phyloP scores from a whole-genome alignment of 495 filamentous ascomycete species.

The Chaetomium cochliodes region DNA sequence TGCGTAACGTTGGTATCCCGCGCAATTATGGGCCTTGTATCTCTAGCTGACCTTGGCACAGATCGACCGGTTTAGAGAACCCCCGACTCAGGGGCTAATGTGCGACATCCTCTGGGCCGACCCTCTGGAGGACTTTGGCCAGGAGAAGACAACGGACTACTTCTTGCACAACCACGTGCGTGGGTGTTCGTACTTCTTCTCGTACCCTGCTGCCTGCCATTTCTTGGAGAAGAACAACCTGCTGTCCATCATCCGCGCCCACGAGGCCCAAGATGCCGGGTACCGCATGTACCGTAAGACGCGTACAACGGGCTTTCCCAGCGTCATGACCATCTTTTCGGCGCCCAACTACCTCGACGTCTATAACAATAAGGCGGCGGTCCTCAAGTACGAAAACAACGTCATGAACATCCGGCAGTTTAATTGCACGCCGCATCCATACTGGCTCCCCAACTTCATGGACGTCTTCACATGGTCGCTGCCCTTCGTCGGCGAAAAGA shows the following conservation, averaged over 20 bases:
- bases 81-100: conserved; percentile 96
- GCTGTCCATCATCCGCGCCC: conserved; percentile 95
- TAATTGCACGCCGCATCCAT: conserved; percentile 98
- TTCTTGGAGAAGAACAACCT: conserved; percentile 99
- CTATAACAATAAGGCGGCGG: conserved; percentile 99
- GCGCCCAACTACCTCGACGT: conserved; percentile 98
- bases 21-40: not conserved
- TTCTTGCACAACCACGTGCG: conserved; percentile 98
- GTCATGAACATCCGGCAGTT: conserved; percentile 99
- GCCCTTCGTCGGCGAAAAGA: conserved; percentile 98
- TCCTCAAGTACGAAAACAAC: conserved; percentile 99
- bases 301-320: conserved; percentile 94
- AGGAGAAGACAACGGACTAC: conserved; percentile 95
- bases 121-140: conserved; percentile 97
- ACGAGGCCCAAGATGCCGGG: conserved; percentile 97
- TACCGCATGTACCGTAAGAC: conserved; percentile 99
- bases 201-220: conserved; percentile 94
- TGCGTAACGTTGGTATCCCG: conserved; percentile 66
- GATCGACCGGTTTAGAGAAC: conserved; percentile 98
- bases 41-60: conserved; percentile 38
- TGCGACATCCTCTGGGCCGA: conserved; percentile 99
- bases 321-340: conserved; percentile 99
- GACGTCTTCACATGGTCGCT: conserved; percentile 99
- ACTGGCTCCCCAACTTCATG: conserved; percentile 99
- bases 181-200: conserved; percentile 99